Evolutionary conservation across 805 yeast genomes (phyloP).

Genomic region (Candida maesae): DNA sequence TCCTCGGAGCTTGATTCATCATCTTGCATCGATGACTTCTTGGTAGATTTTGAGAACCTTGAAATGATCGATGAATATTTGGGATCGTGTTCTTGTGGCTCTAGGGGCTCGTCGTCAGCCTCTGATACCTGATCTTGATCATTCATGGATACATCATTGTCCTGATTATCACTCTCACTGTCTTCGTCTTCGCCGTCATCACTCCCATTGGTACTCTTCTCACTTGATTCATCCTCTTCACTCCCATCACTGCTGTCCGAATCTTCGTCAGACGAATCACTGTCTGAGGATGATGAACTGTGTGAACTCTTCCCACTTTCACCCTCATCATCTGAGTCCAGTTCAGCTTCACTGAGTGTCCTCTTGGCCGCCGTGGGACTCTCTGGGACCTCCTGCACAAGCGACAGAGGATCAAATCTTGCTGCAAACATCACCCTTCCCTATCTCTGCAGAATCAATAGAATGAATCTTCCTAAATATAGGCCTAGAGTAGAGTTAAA

Average conservation of each 20-base stretch:
- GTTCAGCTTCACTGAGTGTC: slow-evolving; percentile 19
- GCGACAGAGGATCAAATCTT: slow-evolving; percentile 52
- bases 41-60: slow-evolving; percentile 46
- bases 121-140: slow-evolving; percentile 15
- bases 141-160: slow-evolving; percentile 15
- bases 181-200: slow-evolving; percentile 21
- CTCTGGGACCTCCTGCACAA: slow-evolving; percentile 8
- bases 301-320: slow-evolving; percentile 7
- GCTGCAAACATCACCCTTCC: slow-evolving; percentile 61
- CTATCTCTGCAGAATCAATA: no score
- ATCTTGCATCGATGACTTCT: slow-evolving; percentile 13
- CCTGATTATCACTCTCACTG: slow-evolving; percentile 8
- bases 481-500: no score
- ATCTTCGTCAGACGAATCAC: no score
- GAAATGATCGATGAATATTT: slow-evolving; percentile 50
- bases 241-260: no score
- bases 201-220: no score
- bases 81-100: slow-evolving; percentile 26
- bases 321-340: slow-evolving; percentile 12
- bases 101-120: slow-evolving; percentile 20
- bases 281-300: no score
- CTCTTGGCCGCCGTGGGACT: slow-evolving; percentile 17
- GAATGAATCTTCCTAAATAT: no score
- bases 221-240: no score
- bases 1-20: slow-evolving; percentile 21